Evolutionary conservation across 441 rosid species (phyloP), one percentile per base, ranked within the genome.

Genomic region (Corymbia citriodora): DNA sequence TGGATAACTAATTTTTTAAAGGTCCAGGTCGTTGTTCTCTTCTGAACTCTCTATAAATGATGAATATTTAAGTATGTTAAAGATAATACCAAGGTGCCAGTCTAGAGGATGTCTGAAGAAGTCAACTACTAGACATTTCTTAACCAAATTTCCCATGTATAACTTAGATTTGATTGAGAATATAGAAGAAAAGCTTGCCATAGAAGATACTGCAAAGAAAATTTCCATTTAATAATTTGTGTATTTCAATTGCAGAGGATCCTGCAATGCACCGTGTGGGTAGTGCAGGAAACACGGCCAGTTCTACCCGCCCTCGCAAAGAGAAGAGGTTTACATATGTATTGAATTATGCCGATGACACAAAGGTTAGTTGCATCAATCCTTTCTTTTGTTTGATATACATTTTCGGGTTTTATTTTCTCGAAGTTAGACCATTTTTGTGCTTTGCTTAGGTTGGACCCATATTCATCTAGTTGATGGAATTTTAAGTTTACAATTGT

Each of bases 191-290:
- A 79, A 79, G n/a, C 85, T 48, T 79, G 13, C 53, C 53, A 23
- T 45, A 79, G 85, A 79, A 45, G 85, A 79, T 45, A 45, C 52
- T 79, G n/a, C 13, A 45, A 79, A 79, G 85, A 79, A 23, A 7
- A 23, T 79, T 79, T 79, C n/a, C 18, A 25, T 45, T 23, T 79
- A 25, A 88, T 33, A 72, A 65, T 68, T 59, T 68, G 9, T 16
- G 59, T 70, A 40, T 70, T 68, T 53, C 61, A 33, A 33, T 82
- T 63, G 83, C 89, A 68, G 82, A 82, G 90, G 90, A 79, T 61
- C 63, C 74, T 89, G 96, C 95, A 74, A 98, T 98, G 99, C 99
- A 98, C 96, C 99, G 99, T 9, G 99, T 98, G 93, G 99, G 98
- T 92, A 98, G 99, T 96, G 96, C 99, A 11, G 99, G 99, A 92